Evolutionary conservation across 306 rosid genomes (phyloP), one percentile per base, ranked within the genome.

Genomic region (Cucumis melo): DNA sequence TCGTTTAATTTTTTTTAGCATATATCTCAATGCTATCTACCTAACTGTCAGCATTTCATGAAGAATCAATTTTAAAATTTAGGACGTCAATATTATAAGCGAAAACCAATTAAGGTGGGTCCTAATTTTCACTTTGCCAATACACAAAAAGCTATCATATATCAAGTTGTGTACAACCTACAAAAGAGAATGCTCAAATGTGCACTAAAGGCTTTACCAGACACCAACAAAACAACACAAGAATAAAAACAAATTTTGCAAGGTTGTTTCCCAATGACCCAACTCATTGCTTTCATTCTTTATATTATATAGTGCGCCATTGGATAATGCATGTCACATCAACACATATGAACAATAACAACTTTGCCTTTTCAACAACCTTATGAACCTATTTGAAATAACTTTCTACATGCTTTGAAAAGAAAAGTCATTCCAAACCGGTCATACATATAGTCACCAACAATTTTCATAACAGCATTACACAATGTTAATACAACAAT

Each of bases 211-310:
- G 16, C 16, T 32, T 50, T 1, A 46, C 5, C 15, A 27, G 2
- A 14, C 41, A 50, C 20, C 60, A 51, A 46, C 39, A 6, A 50
- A 73, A 51, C 42, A 15, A 16, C 51, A 51, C 42, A 15, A 16
- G 10, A 72, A 50, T 5, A 50, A 36, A 29, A 51, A 73, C 39
- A 73, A 73, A 17, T 29, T 27, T 46, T 46, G 44, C 17, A 8
- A 50, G 76, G 76, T 72, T 72, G 76, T 72, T 50, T 72, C 60
- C 24, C 60, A 72, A 16, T 72, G 7, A 50, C 54, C 60, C 75
- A 70, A 16, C 74, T 68, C 74, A 68, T 44, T 10, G 24, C 53
- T 66, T 39, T 20, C 71, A 11, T 46, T 44, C 48, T 41, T 41
- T 24, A 67, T 15, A 27, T 13, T 1, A 59, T 51, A 54, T 23